Base-by-base conservation (phyloP, 139 green algal genomes). In the Chlamydomonas eustigma region DNA sequence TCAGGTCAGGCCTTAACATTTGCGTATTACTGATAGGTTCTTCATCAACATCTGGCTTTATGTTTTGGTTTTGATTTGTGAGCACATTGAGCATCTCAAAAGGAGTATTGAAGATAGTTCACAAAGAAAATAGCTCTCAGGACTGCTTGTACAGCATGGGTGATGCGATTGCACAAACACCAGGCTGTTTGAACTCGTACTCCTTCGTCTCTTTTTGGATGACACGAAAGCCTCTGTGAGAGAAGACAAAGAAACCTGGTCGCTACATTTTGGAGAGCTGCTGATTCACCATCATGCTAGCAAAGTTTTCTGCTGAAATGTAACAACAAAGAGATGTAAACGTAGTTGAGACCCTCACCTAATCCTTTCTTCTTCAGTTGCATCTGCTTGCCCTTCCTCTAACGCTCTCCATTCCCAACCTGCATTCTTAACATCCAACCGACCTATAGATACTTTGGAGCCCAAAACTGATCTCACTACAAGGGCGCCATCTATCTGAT, bases 401-500 rank as follows among this genome's bases (percentile, higher is more conserved):
- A 96, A 65, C 8, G 88, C 70, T 39, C 67, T 34, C 88, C 93
- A 95, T 36, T 78, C 30, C 94, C 94, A 98, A 18, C 93, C 91
- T 31, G 66, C 50, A 76, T 98, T 98, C 33, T 81, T 65, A 65
- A 98, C 89, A 0, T 51, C 69, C 5, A 97, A 73, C 0, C 73
- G 68, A 1, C 88, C 75, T 4, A 94, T 44, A 6, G 71, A 63
- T 6, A 97, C 78, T 5, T 77, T 78, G 0, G 83, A 88, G 1
- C 87, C 89, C 0, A 73, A 67, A 2, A 73, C 75, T 5, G 82
- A 86, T 4, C 86, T 79, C 6, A 98, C 76, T 28, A 94, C 78
- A 66, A 97, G 71, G 0, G 94, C 85, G 0, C 95, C 95, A 18
- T 58, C 44, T 18, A 58, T 18, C 44, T 58, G 44, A 18, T 28